These are phyloP conservation scores for Avena insularis DNA, from an alignment of 176 grass and related monocot genomes.

Conservation along the genomic window DNA sequence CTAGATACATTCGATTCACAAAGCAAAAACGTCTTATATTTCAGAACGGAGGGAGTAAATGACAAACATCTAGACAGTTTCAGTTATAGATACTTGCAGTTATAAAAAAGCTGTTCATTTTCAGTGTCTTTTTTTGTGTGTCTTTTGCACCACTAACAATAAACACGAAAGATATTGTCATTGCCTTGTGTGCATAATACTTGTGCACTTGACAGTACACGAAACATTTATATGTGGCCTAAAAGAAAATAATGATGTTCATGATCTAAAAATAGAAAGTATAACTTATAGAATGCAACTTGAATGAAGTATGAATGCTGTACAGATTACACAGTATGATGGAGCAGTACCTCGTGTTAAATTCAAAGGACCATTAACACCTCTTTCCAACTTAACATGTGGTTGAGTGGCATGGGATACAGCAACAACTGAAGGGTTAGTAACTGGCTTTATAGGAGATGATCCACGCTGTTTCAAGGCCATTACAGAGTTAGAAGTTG, in stretches of 20 bases:
- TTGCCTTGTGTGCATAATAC: background rate
- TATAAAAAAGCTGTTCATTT: background rate
- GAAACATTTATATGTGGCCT: constrained; percentile 18
- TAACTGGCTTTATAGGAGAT: constrained; percentile 52
- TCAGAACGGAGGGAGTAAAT: background rate
- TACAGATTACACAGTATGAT: constrained; percentile 38
- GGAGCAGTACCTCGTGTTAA: constrained; percentile 61
- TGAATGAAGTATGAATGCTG: background rate
- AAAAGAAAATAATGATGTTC: constrained; percentile 5
- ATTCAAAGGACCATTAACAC: constrained; percentile 59
- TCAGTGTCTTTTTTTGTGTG: background rate
- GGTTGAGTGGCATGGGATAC: constrained; percentile 46
- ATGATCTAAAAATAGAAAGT: constrained; percentile 20
- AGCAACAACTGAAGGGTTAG: constrained; percentile 50
- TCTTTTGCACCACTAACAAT: constrained; percentile 1
- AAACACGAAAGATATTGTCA: background rate
- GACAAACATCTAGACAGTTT: background rate
- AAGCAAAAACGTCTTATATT: too few species aligned
- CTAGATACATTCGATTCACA: too few species aligned
- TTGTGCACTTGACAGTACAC: background rate
- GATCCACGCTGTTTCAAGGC: constrained; percentile 51
- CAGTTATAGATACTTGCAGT: background rate
- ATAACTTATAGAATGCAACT: constrained; percentile 13
- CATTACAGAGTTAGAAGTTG: constrained; percentile 48
- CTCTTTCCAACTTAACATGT: constrained; percentile 58